Conservation (phyloP, 257 asterid species). For the Nicotiana noctiflora region DNA sequence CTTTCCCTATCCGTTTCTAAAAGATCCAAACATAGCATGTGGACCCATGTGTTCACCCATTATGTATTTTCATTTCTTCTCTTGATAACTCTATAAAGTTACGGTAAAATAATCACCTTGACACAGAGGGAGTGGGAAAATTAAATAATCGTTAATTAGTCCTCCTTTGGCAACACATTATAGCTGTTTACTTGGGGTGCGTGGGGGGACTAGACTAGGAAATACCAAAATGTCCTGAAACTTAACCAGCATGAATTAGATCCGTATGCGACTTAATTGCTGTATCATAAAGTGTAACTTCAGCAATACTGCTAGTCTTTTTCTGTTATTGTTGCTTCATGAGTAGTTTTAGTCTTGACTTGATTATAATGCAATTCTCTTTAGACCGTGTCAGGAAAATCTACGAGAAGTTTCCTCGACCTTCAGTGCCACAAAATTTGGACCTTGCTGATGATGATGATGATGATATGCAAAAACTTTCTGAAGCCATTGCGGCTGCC, state of each 20-base stretch:
- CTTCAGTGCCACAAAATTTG: conserved; percentile 80
- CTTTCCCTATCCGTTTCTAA: too few species aligned
- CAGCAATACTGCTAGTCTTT: background rate
- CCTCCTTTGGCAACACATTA: background rate
- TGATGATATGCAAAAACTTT: conserved; percentile 76
- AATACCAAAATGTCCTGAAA: background rate
- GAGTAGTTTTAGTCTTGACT: conserved; percentile 5
- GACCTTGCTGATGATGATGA: conserved; percentile 69
- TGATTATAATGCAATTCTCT: conserved; percentile 24
- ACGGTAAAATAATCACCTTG: background rate
- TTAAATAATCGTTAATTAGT: too few species aligned
- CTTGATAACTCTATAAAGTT: too few species aligned
- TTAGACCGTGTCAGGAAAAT: conserved; percentile 77
- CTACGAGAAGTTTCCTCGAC: conserved; percentile 68
- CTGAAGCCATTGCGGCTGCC: conserved; percentile 92
- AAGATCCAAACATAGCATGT: too few species aligned
- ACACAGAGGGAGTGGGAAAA: background rate
- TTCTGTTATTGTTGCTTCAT: background rate
- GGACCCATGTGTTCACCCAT: too few species aligned
- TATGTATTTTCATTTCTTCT: too few species aligned
- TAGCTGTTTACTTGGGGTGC: background rate
- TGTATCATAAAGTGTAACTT: background rate
- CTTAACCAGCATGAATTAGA: background rate
- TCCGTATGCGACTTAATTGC: background rate
- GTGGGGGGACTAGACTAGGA: background rate